Conservation (phyloP, 2,329 filamentous ascomycete species). For the Ophiocordyceps robertsii region DNA sequence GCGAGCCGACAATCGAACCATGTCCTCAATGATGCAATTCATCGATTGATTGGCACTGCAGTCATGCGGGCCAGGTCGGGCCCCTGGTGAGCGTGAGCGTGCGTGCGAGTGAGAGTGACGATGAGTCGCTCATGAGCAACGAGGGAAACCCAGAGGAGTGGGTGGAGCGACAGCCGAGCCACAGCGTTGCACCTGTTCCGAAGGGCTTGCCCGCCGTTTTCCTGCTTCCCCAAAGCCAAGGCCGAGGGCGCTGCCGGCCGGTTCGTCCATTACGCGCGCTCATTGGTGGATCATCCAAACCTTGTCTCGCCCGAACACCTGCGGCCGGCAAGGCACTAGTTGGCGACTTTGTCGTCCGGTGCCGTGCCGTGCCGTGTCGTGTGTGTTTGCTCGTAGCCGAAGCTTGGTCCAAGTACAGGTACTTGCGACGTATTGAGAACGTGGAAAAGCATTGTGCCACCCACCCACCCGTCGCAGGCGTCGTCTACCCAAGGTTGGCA, state of each 20-base stretch:
- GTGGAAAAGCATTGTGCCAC: too few relatives aligned
- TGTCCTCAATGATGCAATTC: too few relatives aligned
- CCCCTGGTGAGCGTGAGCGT: too few relatives aligned
- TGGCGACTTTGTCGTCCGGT: not conserved
- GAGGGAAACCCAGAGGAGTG: too few relatives aligned
- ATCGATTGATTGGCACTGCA: not conserved
- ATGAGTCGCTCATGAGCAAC: not conserved
- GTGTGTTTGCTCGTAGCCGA: not conserved
- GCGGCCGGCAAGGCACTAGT: not conserved
- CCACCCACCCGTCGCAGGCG: too few relatives aligned
- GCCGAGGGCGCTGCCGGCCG: not conserved
- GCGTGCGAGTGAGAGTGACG: not conserved
- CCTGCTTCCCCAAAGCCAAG: not conserved
- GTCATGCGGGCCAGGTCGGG: too few relatives aligned
- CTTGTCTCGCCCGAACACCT: not conserved
- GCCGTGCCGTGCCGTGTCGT: not conserved
- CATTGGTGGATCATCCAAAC: not conserved
- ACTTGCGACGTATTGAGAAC: too few relatives aligned
- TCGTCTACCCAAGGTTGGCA: too few relatives aligned
- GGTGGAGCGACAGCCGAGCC: slow-evolving; percentile 1
- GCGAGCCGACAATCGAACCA: too few relatives aligned
- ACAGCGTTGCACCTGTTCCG: not conserved
- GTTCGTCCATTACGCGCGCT: not conserved
- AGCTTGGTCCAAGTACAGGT: not conserved
- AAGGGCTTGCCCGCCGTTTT: not conserved